Evolutionary conservation across 192 early-diverging fungal genomes (phyloP).

Genomic region (Phycomyces nitens): DNA sequence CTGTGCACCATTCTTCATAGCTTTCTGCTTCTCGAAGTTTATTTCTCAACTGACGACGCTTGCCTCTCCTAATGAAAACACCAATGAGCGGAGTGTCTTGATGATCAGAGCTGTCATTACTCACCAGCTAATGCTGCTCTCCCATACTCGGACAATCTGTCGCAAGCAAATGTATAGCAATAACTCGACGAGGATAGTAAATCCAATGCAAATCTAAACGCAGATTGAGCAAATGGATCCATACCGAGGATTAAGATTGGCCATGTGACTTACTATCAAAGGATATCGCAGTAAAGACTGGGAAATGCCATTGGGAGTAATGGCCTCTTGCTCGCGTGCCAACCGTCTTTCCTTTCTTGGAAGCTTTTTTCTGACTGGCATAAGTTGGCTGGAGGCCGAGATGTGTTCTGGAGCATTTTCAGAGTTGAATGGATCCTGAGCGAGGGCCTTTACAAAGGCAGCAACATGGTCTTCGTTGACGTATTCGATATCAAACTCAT

Average conservation of each 20-base stretch:
- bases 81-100: no score
- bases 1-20: constrained; percentile 62
- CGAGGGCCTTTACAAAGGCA: constrained; percentile 43
- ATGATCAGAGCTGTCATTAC: neutral
- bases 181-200: constrained; percentile 60
- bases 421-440: constrained; percentile 35
- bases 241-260: neutral
- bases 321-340: constrained; percentile 24
- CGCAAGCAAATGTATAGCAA: constrained; percentile 55
- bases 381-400: constrained; percentile 48
- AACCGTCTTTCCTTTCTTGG: constrained; percentile 19
- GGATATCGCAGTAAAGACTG: constrained; percentile 52
- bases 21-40: constrained; percentile 48
- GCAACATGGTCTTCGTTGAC: constrained; percentile 48
- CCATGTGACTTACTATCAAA: constrained; percentile 41
- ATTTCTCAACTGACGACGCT: constrained; percentile 41
- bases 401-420: constrained; percentile 48
- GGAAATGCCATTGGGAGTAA: constrained; percentile 31
- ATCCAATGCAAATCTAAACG: constrained; percentile 46
- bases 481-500: constrained; percentile 39
- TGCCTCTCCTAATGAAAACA: constrained; percentile 47
- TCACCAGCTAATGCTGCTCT: constrained; percentile 59
- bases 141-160: constrained; percentile 61
- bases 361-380: constrained; percentile 40
- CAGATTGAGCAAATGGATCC: neutral